Conservation (phyloP, 2,329 filamentous ascomycete species). For the Grosmannia clavigera region DNA sequence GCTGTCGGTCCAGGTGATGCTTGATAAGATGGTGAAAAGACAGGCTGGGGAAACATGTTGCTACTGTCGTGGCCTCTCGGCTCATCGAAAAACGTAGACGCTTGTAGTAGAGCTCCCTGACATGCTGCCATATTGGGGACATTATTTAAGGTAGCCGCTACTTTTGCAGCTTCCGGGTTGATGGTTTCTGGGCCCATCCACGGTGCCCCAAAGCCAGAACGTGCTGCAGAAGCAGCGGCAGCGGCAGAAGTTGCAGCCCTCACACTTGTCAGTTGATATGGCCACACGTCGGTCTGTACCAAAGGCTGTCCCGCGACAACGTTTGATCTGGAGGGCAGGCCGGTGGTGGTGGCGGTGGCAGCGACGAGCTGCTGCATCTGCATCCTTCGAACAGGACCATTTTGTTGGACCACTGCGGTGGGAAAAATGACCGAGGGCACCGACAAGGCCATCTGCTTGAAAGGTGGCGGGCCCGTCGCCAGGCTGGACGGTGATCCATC, state of each 20-base stretch:
- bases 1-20: slow-evolving; percentile 24
- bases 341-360: not conserved
- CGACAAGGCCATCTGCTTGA: slow-evolving; percentile 74
- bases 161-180: not conserved
- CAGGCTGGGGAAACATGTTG: slow-evolving; percentile 14
- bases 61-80: slow-evolving; percentile 6
- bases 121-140: not conserved
- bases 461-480: slow-evolving; percentile 58
- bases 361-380: not conserved
- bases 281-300: not conserved
- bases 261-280: not conserved
- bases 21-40: slow-evolving; percentile 21
- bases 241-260: not conserved
- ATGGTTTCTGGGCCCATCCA: not conserved
- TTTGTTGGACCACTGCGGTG: slow-evolving; percentile 16
- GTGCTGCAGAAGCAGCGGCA: not conserved
- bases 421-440: slow-evolving; percentile 28
- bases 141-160: not conserved
- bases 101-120: slow-evolving; percentile 3
- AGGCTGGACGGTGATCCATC: slow-evolving; percentile 70
- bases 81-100: not conserved
- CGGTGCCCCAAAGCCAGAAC: not conserved
- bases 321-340: not conserved
- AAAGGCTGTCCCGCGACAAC: not conserved
- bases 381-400: not conserved